Base-by-base conservation (phyloP, 2,329 filamentous ascomycete genomes). In the Apiospora sp. region DNA sequence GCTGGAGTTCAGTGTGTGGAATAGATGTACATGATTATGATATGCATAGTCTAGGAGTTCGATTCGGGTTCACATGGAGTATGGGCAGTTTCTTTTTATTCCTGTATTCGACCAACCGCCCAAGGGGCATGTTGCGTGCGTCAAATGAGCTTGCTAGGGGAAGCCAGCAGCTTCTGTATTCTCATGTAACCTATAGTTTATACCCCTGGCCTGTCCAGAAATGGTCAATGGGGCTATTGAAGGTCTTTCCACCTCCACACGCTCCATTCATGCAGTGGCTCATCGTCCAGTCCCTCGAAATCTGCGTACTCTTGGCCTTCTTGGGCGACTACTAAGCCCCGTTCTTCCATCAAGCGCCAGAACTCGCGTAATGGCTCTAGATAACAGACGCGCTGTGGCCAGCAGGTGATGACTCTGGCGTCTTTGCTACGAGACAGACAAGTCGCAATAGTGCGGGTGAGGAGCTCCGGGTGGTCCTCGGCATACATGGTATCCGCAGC, bases 401-500 rank as follows among this genome's bases (percentile, higher is more conserved):
- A 70, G 68, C 68, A 70, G 30, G 49, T 41, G 3, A 70, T 41
- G 24, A n/a, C 68, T 41, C 68, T 51, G 46, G 68, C 68, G 22
- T 70, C 68, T 48, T 48, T 48, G 19, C 46, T 70, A 48, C 68
- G 68, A 41, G 68, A 70, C 10, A 70, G 34, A 22, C 68, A 70
- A 27, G 68, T 54, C 68, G 48, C 37, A 37, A 70, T 70, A 37
- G 68, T 58, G 46, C 68, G 30, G 68, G 46, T 70, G 12, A 70
- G 68, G 30, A 70, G 46, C 30, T 70, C 68, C 49, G 68, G 68
- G 34, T 70, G 68, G 49, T 70, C 68, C 48, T 70, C 68, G n/a
- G 68, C 58, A n/a, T 70, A 70, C 68, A 70, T 70, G 22, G 68
- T 70, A 37, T 70, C 68, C 30, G 68, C 68, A 24, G 68, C 68